Evolutionary conservation across 139 green algal genomes (phyloP), one percentile per base, ranked within the genome.

Genomic region (Dunaliella sp.): DNA sequence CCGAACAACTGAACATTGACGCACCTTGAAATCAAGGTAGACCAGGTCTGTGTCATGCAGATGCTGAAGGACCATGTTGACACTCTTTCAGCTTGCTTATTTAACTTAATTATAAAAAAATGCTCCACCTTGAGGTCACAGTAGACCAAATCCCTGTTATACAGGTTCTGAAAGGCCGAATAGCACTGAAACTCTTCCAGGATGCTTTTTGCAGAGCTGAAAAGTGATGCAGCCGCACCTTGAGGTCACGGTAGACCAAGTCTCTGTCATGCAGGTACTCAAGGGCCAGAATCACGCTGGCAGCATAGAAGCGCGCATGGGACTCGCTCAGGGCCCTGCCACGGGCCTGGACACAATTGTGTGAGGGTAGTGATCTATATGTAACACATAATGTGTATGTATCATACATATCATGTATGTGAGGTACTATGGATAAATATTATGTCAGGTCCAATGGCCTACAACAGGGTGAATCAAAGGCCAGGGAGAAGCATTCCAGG

Each of bases 231-330:
- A n/a, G n/a, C n/a, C n/a, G 21, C 83, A 81, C 81, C 81, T 85
- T 85, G 58, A 85, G 57, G 83, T 90, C 87, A 31, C 90, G 84
- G 90, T 95, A 98, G 0, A 97, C 91, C 24, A 96, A 83, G 84
- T 95, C 89, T 0, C 92, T 88, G 24, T 94, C 90, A 80, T 98
- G 94, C 84, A 99, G 89, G 90, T 97, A 97, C 83, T 97, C 93
- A 38, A 99, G 92, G 0, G 92, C 96, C 38, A 94, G 86, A 1
- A 98, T 88, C 25, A 98, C 95, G 48, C 90, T 94, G 28, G 92
- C 97, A 1, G 94, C 92, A 83, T 98, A 98, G 91, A 98, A 99
- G 81, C 93, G 91, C 0, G 94, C 95, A 81, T 95, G 90, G 1
- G 85, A 31, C 92, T 99, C 97, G 34, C 48, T 79, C 83, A 98